Conservation (phyloP, 2,329 filamentous ascomycete species). For the Cercospora berteroae region DNA sequence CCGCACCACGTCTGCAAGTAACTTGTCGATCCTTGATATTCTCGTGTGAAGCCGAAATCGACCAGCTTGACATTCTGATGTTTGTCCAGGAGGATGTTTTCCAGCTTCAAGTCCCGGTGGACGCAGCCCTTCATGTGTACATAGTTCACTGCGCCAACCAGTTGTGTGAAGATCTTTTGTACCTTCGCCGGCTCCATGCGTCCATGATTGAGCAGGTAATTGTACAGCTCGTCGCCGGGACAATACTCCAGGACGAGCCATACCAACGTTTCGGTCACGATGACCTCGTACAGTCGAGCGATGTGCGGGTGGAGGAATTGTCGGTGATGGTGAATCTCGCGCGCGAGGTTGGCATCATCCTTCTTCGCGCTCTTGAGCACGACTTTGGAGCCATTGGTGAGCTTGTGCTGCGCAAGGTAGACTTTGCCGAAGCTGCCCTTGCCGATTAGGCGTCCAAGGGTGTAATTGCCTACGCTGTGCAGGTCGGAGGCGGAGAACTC, state of each 20-base stretch:
- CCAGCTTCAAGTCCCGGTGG: slow-evolving; percentile 92
- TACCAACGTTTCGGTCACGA: slow-evolving; percentile 90
- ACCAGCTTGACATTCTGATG: slow-evolving; percentile 96
- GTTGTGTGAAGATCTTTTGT: slow-evolving; percentile 91
- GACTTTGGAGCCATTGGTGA: slow-evolving; percentile 98
- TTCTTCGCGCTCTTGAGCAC: slow-evolving; percentile 98
- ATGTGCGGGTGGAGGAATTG: slow-evolving; percentile 98
- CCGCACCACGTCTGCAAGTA: slow-evolving; percentile 97
- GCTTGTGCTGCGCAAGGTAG: slow-evolving; percentile 91
- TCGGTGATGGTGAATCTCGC: slow-evolving; percentile 97
- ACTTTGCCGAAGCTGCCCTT: slow-evolving; percentile 99
- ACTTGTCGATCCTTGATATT: slow-evolving; percentile 93
- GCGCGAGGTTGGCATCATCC: slow-evolving; percentile 89
- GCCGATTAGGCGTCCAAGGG: slow-evolving; percentile 84
- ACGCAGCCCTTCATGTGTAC: slow-evolving; percentile 95
- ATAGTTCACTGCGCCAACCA: slow-evolving; percentile 91
- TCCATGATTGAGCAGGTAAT: slow-evolving; percentile 86
- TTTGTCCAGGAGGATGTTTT: slow-evolving; percentile 94
- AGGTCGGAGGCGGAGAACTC: slow-evolving; percentile 93
- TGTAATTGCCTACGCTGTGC: slow-evolving; percentile 91
- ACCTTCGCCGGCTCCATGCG: slow-evolving; percentile 81
- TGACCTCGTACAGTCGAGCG: slow-evolving; percentile 92
- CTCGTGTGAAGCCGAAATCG: slow-evolving; percentile 95
- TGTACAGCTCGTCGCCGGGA: slow-evolving; percentile 93
- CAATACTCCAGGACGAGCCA: slow-evolving; percentile 98